These are phyloP conservation scores for Pichia scutulata DNA, from an alignment of 805 yeast genomes.

Conservation along the genomic window DNA sequence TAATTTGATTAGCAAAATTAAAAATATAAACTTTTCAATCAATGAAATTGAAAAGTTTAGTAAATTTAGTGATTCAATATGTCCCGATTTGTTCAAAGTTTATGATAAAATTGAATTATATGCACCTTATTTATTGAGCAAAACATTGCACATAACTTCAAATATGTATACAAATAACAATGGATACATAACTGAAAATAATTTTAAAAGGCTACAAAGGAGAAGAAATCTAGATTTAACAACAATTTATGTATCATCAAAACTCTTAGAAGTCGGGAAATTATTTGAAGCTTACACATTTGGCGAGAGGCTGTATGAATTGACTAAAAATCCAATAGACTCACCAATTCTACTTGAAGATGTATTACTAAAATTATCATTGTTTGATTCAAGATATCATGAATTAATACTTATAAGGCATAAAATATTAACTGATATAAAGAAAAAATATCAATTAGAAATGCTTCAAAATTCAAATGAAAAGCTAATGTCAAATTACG, in stretches of 20 bases:
- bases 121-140: slow-evolving; percentile 17
- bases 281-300: not conserved
- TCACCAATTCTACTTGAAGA: slow-evolving; percentile 8
- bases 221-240: slow-evolving; percentile 11
- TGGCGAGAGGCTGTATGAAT: not conserved
- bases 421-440: slow-evolving; percentile 3
- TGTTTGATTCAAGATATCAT: slow-evolving; percentile 19
- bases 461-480: not conserved
- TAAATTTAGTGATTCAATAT: not conserved
- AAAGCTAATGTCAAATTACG: not conserved
- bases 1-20: not conserved
- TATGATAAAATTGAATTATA: slow-evolving; percentile 4
- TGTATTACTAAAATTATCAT: slow-evolving; percentile 11
- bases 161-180: not conserved
- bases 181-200: not conserved
- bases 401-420: slow-evolving; percentile 14
- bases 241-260: slow-evolving; percentile 15
- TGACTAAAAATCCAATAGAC: not conserved
- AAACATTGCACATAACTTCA: slow-evolving; percentile 14
- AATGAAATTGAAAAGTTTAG: not conserved
- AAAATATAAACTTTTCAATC: not conserved
- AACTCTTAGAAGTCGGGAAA: slow-evolving; percentile 12
- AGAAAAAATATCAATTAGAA: not conserved
- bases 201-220: not conserved
- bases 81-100: not conserved